Conservation (phyloP, 176 grass and related monocot genomes). For the Themeda triandra region DNA sequence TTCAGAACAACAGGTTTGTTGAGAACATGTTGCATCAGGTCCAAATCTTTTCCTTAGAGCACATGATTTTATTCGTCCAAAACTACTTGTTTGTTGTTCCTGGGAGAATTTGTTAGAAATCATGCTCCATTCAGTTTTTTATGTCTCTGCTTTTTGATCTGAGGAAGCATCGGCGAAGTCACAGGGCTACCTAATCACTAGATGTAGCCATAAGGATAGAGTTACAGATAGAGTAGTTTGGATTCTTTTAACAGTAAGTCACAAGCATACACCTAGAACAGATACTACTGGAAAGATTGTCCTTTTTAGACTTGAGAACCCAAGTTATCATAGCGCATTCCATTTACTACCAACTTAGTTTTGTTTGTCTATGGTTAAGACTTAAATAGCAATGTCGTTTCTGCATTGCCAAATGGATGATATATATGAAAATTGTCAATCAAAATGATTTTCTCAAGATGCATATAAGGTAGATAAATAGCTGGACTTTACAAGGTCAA, state of each 20-base stretch:
- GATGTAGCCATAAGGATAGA: not conserved
- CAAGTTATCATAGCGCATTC: not conserved
- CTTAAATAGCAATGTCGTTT: not conserved
- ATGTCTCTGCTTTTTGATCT: conserved; percentile 18
- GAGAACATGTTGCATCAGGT: conserved; percentile 6
- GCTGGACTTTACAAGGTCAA: not conserved
- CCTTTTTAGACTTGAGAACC: not conserved
- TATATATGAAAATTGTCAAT: not conserved
- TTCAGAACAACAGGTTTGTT: conserved; percentile 23
- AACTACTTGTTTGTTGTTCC: conserved; percentile 37
- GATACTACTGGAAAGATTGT: not conserved
- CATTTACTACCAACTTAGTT: not conserved
- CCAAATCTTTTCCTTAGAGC: conserved; percentile 22
- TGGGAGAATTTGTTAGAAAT: conserved; percentile 19
- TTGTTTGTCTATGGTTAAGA: not conserved
- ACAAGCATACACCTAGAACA: no score
- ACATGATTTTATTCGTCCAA: conserved; percentile 30
- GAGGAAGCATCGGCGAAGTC: conserved; percentile 39
- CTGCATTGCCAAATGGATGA: not conserved
- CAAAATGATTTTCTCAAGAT: not conserved
- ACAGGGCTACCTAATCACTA: not conserved
- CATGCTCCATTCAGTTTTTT: conserved; percentile 11
- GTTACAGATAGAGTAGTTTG: conserved; percentile 9
- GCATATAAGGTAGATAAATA: not conserved
- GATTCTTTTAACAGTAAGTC: not conserved